These are phyloP conservation scores for Fusarium buxicola DNA, from an alignment of 2,329 filamentous ascomycete genomes.

Conservation along the genomic window DNA sequence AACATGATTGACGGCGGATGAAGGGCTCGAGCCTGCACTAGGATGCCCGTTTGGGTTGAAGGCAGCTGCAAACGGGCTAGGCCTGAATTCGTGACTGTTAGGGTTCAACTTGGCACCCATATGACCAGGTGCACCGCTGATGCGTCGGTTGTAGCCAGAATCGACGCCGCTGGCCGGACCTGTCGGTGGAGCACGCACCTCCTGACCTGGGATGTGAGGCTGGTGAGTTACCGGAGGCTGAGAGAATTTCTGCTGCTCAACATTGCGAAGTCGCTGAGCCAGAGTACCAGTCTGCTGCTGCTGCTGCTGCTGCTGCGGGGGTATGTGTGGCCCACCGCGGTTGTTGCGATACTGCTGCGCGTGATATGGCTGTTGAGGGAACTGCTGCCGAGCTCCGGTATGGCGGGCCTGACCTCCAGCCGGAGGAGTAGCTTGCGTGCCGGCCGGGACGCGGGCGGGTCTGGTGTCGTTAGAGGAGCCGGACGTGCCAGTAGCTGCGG, in stretches of 20 bases:
- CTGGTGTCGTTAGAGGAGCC: conserved; percentile 45
- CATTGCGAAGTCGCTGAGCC: conserved; percentile 62
- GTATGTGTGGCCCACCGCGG: conserved; percentile 57
- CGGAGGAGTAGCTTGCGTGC: conserved; percentile 48
- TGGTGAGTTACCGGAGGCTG: conserved; percentile 57
- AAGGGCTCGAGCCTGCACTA: conserved; percentile 80
- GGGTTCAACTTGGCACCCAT: conserved; percentile 71
- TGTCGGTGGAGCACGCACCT: conserved; percentile 78
- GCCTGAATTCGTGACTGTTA: conserved; percentile 82
- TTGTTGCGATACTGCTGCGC: conserved; percentile 61
- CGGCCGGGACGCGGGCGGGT: conserved; percentile 50
- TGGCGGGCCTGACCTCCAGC: conserved; percentile 57
- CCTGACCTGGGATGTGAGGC: conserved; percentile 66
- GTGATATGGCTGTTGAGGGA: conserved; percentile 60
- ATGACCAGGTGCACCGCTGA: conserved; percentile 63
- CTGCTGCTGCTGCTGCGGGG: conserved; percentile 52
- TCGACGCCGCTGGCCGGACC: conserved; percentile 73
- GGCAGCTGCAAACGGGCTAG: conserved; percentile 80
- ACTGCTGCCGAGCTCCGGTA: conserved; percentile 60
- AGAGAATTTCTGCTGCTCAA: conserved; percentile 64
- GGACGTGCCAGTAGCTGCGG: conserved; percentile 31
- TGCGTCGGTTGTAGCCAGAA: conserved; percentile 63
- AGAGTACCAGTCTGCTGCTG: conserved; percentile 56
- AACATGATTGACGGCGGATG: conserved; percentile 67
- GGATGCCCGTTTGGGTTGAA: conserved; percentile 79